Conservation (phyloP, 768 basidiomycete species). For the Suillus alpinus region DNA sequence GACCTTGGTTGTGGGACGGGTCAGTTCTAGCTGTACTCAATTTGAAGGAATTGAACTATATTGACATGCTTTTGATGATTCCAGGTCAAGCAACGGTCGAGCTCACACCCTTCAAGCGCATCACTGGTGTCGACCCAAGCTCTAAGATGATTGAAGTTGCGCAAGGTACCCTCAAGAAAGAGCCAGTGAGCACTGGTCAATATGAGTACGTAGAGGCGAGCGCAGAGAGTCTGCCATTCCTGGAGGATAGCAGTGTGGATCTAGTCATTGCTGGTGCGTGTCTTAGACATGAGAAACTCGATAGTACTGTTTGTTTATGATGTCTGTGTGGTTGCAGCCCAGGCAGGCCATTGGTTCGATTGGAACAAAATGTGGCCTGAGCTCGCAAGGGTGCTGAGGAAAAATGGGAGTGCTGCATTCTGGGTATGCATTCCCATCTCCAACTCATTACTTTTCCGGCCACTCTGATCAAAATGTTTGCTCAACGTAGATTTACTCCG, state of each 20-base stretch:
- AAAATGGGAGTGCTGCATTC: constrained; percentile 65
- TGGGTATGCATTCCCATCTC: constrained; percentile 48
- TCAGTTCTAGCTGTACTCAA: constrained; percentile 23
- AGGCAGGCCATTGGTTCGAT: constrained; percentile 83
- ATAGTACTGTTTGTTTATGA: neutral
- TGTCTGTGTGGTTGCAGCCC: constrained; percentile 42
- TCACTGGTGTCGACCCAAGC: constrained; percentile 77
- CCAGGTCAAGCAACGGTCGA: constrained; percentile 71
- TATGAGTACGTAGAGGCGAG: constrained; percentile 36
- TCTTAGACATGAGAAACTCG: neutral
- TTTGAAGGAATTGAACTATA: neutral
- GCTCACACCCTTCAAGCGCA: constrained; percentile 52
- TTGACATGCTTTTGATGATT: neutral
- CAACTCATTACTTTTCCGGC: neutral
- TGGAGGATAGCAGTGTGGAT: constrained; percentile 58
- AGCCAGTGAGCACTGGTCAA: constrained; percentile 15
- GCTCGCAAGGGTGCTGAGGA: constrained; percentile 54
- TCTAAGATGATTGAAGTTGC: constrained; percentile 65
- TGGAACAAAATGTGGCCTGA: constrained; percentile 72
- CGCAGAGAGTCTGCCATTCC: constrained; percentile 54
- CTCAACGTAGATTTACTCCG: constrained; percentile 53
- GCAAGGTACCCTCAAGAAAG: constrained; percentile 21
- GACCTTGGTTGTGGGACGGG: constrained; percentile 89
- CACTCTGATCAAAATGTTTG: neutral
- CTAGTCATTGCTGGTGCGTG: constrained; percentile 61